phyloP scores from a whole-genome alignment of 495 filamentous ascomycete genomes.

The Xylaria acuta region DNA sequence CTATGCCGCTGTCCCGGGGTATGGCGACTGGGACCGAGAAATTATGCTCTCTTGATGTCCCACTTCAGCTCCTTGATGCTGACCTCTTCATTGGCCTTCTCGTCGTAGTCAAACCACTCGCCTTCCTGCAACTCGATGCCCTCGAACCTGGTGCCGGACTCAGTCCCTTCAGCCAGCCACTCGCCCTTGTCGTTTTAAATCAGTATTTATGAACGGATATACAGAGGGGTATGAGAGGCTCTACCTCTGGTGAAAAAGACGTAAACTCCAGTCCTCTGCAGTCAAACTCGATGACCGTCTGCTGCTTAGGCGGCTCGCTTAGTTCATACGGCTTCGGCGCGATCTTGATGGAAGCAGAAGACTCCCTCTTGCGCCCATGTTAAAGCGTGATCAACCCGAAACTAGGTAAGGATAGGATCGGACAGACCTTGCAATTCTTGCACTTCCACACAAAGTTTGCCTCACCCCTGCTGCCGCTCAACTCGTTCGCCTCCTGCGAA shows the following conservation, averaged over 20 bases:
- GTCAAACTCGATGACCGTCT: constrained; percentile 87
- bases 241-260: constrained; percentile 86
- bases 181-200: constrained; percentile 66
- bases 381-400: constrained; percentile 9
- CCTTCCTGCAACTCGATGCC: constrained; percentile 83
- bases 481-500: constrained; percentile 79
- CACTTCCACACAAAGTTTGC: constrained; percentile 99
- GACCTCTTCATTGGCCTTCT: constrained; percentile 64
- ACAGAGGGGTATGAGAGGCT: not conserved
- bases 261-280: constrained; percentile 93
- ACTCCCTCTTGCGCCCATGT: constrained; percentile 54
- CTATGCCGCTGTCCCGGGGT: not conserved
- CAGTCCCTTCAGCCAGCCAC: constrained; percentile 82
- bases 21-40: not conserved
- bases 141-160: constrained; percentile 78
- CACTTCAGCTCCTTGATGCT: constrained; percentile 91
- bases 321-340: constrained; percentile 73
- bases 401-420: not conserved
- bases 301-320: constrained; percentile 68
- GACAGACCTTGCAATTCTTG: constrained; percentile 80
- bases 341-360: constrained; percentile 69
- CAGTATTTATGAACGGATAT: not conserved
- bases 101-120: constrained; percentile 70
- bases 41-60: constrained; percentile 73
- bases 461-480: constrained; percentile 89